Evolutionary conservation across 352 stramenopile species (phyloP), one percentile per base, ranked within the genome.

Genomic region (Thalassiosira livingstoniorum): DNA sequence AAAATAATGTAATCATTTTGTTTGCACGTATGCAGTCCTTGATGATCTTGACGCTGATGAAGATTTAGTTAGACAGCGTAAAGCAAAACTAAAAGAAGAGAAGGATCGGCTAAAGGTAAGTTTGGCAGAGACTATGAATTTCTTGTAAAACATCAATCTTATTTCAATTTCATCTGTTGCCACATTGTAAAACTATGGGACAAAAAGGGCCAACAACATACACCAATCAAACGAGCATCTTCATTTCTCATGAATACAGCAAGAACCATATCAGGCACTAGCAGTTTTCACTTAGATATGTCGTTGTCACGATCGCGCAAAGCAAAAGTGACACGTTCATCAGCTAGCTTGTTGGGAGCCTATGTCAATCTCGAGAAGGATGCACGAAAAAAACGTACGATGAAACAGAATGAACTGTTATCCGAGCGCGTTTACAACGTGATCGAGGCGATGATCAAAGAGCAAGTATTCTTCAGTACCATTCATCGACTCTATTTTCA

Each of bases 381-480:
- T 43, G 70, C 82, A 29, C 70, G 66, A 42, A 80, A 39, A 43
- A 81, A 81, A 55, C 47, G 45, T 31, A n/a, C n/a, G n/a, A n/a
- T n/a, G n/a, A 74, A 42, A 10, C 37, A 78, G 55, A 64, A 39
- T 31, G 57, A 68, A 25, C 82, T 42, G 37, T 66, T 43, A 21
- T 29, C 43, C 25, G 25, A 79, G 10, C 74, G 69, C 25, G 53
- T 90, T 0, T 77, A 80, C 55, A 63, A 83, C 67, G 42, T 92
- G 4, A 64, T 94, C 18, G 45, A 78, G 57, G 35, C 42, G 11
- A 85, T 81, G 61, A 91, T 92, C 35, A 82, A 83, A 23, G 75
- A 90, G 71, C 66, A 29, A 66, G 67, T 64, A 35, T 51, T 18
- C 18, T 10, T 18, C 42, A 51, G 10, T 51, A n/a, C n/a, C n/a